Base-by-base conservation (phyloP, 2,329 filamentous ascomycete species). In the Didymella sp. region DNA sequence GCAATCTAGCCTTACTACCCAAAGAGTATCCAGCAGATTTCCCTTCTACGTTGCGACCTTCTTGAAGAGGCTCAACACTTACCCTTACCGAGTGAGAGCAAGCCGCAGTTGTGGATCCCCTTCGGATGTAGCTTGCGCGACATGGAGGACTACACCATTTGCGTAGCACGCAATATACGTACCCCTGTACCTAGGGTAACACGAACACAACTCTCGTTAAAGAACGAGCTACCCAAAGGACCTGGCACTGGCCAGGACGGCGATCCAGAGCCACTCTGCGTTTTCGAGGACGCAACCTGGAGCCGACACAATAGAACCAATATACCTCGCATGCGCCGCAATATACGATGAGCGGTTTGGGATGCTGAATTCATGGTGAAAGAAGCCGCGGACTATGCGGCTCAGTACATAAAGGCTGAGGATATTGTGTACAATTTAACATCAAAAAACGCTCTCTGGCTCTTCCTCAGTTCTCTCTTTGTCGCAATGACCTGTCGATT, bases 401-500 rank as follows among this genome's bases (percentile, higher is more conserved):
- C 17, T 22, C 9, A 27, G 24, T 27, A 40, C 24, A 50, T 56
- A 49, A 38, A 31, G 4, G 24, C 30, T 31, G 5, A 11, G 0
- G 12, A 44, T 2, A 6, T 21, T 25, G 28, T 25, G 27, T 15
- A 21, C 9, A 28, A 22, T 1, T n/a, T n/a, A 5, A 22, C 2
- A 25, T 15, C n/a, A 28, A 17, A 7, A 38, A 22, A 15, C 24
- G 41, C 15, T 22, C 21, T 22, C 17, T 49, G 13, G 5, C 0
- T 15, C 24, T 19, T 13, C 19, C 21, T 37, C 12, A 27, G 19
- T 30, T n/a, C 8, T 3, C 40, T 27, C 51, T 21, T 44, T 13
- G 15, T 42, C 51, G 49, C 6, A 1, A 66, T 66, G 61, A 42
- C 59, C 28, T 66, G 63, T 48, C 51, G 46, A 27, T 66, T 66